Evolutionary conservation across 495 filamentous ascomycete genomes (phyloP).

Genomic region (Pyrenula massariospora): DNA sequence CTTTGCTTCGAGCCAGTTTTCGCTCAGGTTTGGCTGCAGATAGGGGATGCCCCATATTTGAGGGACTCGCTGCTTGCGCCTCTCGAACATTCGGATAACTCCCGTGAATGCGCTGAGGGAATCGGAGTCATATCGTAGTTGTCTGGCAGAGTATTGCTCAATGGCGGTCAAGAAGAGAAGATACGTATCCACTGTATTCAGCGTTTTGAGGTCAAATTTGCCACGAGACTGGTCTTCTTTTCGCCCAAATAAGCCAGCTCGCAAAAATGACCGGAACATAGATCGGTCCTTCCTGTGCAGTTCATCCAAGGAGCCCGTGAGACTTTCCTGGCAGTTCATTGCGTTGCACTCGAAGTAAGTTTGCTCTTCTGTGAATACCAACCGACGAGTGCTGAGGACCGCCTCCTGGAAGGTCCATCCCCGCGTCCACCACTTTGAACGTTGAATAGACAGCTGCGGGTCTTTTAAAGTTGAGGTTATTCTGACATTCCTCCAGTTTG

Average conservation of each 20-base stretch:
- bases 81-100: not conserved
- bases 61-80: not conserved
- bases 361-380: conserved; percentile 21
- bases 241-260: not conserved
- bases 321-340: not conserved
- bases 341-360: conserved; percentile 23
- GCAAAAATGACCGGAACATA: not conserved
- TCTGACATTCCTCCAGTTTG: not conserved
- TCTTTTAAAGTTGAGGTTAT: not conserved
- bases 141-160: not conserved
- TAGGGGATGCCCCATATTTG: not conserved
- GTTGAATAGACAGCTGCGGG: not conserved
- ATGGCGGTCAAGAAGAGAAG: not conserved
- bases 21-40: not conserved
- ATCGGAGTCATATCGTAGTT: not conserved
- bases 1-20: not conserved
- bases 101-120: not conserved
- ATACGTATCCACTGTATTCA: not conserved
- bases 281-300: not conserved
- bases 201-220: not conserved
- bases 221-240: not conserved
- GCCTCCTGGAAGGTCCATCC: conserved; percentile 16
- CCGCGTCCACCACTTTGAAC: not conserved
- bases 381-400: conserved; percentile 6
- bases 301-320: not conserved